Base-by-base conservation (phyloP, 768 basidiomycete species). In the Rubroboletus pulcherrimus region DNA sequence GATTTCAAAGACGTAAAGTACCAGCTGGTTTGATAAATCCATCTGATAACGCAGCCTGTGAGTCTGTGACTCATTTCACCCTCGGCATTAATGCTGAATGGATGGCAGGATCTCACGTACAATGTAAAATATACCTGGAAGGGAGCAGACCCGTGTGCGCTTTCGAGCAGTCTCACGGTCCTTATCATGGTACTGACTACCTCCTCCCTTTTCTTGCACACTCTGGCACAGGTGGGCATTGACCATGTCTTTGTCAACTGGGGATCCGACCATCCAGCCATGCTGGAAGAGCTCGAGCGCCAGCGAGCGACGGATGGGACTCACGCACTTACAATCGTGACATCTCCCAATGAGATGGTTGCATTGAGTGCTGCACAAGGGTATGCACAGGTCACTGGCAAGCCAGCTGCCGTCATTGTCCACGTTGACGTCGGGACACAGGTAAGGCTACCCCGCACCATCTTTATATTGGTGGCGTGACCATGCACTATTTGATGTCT, bases 311-410 rank as follows among this genome's bases (percentile, higher is more conserved):
- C 62, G 7, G 41, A 66, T 29, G 74, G 75, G 3, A 58, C 67
- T 21, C 78, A 80, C 1, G 50, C 69, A 3, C 75, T 80, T n/a
- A 67, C 75, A 55, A 78, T 90, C 46, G 73, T 89, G 21, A 88
- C 82, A 3, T 86, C 83, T 55, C 87, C 87, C 0, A 88, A 87
- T 54, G 88, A 90, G 63, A 87, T 87, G 83, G 87, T 88, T 5
- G 88, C 84, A 0, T 66, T 89, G 41, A 85, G 80, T 57, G 82
- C 84, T 12, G 88, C 87, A 0, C 87, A 89, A 51, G 87, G 85
- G 1, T 89, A 84, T 61, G 82, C 81, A 0, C 83, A 86, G 59
- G 81, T 80, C 2, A 82, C 81, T 0, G 85, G 85, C 0, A 83
- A 75, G 55, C 85, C 86, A 0, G 86, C 87, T 0, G 85, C 83